Percentiles rank a stretch among this genome's conserved stretches.
phyloP scores from a whole-genome alignment of 805 yeast genomes.

The Pichia thaimueangensis region DNA sequence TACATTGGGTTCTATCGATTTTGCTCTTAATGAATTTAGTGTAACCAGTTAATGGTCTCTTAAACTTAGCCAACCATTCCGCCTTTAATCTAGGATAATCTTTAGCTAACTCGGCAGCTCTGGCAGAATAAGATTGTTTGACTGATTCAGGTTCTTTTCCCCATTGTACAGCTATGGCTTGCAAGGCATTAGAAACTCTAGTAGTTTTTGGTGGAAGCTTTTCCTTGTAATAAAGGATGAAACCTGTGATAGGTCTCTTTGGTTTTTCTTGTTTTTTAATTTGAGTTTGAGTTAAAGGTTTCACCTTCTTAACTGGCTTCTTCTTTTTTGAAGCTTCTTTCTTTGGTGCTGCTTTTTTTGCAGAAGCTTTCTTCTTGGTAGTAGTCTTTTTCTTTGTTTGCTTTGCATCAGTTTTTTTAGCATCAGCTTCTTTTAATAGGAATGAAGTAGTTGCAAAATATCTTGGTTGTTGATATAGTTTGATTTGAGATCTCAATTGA shows the following conservation, averaged over 20 bases:
- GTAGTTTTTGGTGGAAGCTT: constrained; percentile 8
- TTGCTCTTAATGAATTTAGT: constrained; percentile 18
- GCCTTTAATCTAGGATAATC: constrained; percentile 14
- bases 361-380: background rate
- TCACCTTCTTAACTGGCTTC: constrained; percentile 10
- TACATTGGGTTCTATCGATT: constrained; percentile 13
- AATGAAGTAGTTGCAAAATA: constrained; percentile 11
- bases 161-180: constrained; percentile 18
- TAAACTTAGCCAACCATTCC: constrained; percentile 23
- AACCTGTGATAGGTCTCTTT: constrained; percentile 18
- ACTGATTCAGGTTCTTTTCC: constrained; percentile 15
- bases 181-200: constrained; percentile 8
- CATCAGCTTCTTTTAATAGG: constrained; percentile 12
- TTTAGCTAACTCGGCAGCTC: constrained; percentile 1
- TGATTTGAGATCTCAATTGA: too few relatives aligned
- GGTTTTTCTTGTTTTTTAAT: constrained; percentile 18
- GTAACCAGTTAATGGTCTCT: constrained; percentile 19
- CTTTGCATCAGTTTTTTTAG: background rate
- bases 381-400: background rate
- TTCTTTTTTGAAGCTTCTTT: constrained; percentile 2
- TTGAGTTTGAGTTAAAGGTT: constrained; percentile 9
- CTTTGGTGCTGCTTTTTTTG: background rate
- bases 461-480: too few relatives aligned
- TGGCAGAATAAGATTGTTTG: constrained; percentile 13
- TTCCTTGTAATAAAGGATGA: constrained; percentile 15